These are phyloP conservation scores for Jatropha multifida DNA, from an alignment of 441 rosid species.

Conservation along the genomic window DNA sequence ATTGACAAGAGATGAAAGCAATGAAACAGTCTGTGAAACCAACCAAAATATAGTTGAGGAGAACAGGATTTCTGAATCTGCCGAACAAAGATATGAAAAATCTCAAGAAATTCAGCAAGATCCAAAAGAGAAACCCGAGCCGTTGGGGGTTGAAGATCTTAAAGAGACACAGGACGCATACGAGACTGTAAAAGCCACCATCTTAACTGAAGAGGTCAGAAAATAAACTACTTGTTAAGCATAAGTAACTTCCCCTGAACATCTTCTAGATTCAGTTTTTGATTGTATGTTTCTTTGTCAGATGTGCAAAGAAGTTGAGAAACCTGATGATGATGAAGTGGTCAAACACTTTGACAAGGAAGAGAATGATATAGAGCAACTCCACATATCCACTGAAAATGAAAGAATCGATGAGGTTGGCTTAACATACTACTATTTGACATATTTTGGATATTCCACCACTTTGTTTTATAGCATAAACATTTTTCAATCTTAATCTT, in stretches of 20 bases:
- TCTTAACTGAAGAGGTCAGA: conserved; percentile 47
- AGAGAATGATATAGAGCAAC: conserved; percentile 25
- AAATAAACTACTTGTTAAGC: background rate
- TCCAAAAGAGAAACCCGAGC: conserved; percentile 30
- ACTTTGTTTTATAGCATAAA: conserved; percentile 17
- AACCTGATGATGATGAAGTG: conserved; percentile 29
- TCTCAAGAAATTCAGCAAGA: conserved; percentile 29
- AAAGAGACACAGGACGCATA: conserved; percentile 33
- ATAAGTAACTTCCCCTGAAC: background rate
- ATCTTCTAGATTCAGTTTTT: background rate
- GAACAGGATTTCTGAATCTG: conserved; percentile 20
- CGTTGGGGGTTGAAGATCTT: conserved; percentile 26
- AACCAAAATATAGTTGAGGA: conserved; percentile 27
- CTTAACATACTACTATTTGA: background rate
- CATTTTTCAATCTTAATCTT: conserved; percentile 9
- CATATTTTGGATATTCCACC: conserved; percentile 2
- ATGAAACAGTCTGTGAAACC: conserved; percentile 21
- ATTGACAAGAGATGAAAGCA: conserved; percentile 28
- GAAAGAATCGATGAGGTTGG: conserved; percentile 26
- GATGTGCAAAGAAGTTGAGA: conserved; percentile 33
- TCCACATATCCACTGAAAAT: conserved; percentile 23
- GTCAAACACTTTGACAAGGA: conserved; percentile 28
- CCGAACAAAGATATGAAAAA: conserved; percentile 26
- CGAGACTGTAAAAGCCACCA: conserved; percentile 32
- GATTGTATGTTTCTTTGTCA: conserved; percentile 25